These are phyloP conservation scores for Botryotinia globosa DNA, from an alignment of 2,329 filamentous ascomycete genomes.

Conservation along the genomic window DNA sequence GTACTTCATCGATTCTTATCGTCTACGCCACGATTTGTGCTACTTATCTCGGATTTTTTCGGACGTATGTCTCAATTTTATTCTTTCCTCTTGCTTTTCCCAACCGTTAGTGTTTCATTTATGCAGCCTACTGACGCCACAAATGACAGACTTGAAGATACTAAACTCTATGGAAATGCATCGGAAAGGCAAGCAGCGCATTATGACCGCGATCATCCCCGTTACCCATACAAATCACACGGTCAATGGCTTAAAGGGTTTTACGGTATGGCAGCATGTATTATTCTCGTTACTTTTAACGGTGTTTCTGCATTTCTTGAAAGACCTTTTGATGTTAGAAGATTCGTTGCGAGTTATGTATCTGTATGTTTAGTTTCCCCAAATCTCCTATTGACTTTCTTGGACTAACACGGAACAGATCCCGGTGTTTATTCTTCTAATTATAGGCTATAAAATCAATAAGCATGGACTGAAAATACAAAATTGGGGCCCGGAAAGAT, in stretches of 20 bases:
- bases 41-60: slow-evolving; percentile 43
- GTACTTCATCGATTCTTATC: slow-evolving; percentile 43
- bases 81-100: background rate
- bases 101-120: background rate
- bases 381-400: background rate
- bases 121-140: background rate
- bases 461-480: slow-evolving; percentile 38
- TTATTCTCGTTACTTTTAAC: slow-evolving; percentile 41
- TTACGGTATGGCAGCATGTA: slow-evolving; percentile 40
- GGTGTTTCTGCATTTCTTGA: slow-evolving; percentile 39
- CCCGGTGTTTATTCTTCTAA: slow-evolving; percentile 39
- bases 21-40: slow-evolving; percentile 43
- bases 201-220: slow-evolving; percentile 40
- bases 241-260: slow-evolving; percentile 42
- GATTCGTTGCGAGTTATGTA: slow-evolving; percentile 43
- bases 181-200: slow-evolving; percentile 41
- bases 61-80: slow-evolving; percentile 34
- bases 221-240: slow-evolving; percentile 43
- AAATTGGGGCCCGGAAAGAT: slow-evolving; percentile 39
- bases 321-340: slow-evolving; percentile 40
- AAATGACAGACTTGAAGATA: slow-evolving; percentile 39
- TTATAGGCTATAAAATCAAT: slow-evolving; percentile 40
- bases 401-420: slow-evolving; percentile 29
- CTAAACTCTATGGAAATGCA: slow-evolving; percentile 42
- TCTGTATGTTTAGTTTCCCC: slow-evolving; percentile 37